phyloP scores from a whole-genome alignment of 805 yeast species.

The Metschnikowia proteae region DNA sequence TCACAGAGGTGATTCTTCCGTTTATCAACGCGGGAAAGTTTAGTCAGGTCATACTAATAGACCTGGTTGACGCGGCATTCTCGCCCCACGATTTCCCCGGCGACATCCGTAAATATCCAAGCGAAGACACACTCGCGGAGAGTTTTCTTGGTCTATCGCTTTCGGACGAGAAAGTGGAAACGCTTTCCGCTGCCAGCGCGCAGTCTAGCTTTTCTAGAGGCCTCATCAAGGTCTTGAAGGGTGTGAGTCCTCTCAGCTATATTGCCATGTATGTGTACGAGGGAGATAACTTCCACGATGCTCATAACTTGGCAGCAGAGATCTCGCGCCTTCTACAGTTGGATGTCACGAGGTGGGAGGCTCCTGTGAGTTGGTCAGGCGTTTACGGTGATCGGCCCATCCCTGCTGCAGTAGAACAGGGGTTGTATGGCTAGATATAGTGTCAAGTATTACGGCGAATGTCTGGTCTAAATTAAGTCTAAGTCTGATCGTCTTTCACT shows the following conservation, averaged over 20 bases:
- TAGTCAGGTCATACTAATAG: conserved; percentile 50
- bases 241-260: conserved; percentile 28
- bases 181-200: conserved; percentile 10
- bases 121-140: conserved; percentile 25
- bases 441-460: background rate
- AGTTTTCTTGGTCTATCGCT: conserved; percentile 30
- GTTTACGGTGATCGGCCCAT: conserved; percentile 73
- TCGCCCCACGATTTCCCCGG: conserved; percentile 23
- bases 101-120: conserved; percentile 24
- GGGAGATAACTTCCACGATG: conserved; percentile 83
- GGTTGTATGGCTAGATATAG: conserved; percentile 53
- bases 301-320: conserved; percentile 46
- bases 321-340: conserved; percentile 27
- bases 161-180: conserved; percentile 7
- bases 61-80: conserved; percentile 69
- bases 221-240: conserved; percentile 11
- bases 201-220: conserved; percentile 13
- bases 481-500: background rate
- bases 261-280: conserved; percentile 72
- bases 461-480: background rate
- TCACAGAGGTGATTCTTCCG: conserved; percentile 48
- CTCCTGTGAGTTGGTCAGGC: conserved; percentile 81
- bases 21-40: conserved; percentile 43
- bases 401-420: conserved; percentile 70
- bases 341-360: conserved; percentile 31